These are phyloP conservation scores for Primulina eburnea DNA, from an alignment of 257 asterid species.

Conservation along the genomic window DNA sequence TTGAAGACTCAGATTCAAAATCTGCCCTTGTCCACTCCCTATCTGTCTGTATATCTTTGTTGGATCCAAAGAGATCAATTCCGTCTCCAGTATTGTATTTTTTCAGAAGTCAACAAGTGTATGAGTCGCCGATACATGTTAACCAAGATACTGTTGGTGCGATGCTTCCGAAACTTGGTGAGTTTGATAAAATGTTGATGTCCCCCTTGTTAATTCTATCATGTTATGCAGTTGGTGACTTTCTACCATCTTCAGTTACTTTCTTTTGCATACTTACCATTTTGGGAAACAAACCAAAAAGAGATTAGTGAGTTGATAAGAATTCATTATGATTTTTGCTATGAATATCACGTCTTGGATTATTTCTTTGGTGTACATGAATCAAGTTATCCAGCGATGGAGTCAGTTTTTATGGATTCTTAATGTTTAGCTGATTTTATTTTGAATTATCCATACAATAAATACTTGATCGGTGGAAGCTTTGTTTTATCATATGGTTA, in stretches of 20 bases:
- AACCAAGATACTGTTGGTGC: slow-evolving; percentile 87
- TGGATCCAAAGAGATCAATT: slow-evolving; percentile 89
- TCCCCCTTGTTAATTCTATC: neutral
- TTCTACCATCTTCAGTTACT: neutral
- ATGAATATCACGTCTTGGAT: neutral
- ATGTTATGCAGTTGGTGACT: neutral
- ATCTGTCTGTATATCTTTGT: slow-evolving; percentile 80
- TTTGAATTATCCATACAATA: neutral
- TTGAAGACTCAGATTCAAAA: slow-evolving; percentile 73
- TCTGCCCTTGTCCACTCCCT: slow-evolving; percentile 86
- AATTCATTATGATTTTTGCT: no score
- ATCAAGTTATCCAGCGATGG: neutral
- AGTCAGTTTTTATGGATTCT: neutral
- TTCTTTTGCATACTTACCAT: neutral
- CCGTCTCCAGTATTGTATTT: slow-evolving; percentile 72
- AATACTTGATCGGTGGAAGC: neutral
- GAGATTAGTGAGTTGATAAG: neutral
- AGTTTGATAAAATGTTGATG: neutral
- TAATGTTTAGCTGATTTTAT: neutral
- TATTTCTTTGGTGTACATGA: neutral
- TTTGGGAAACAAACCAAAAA: neutral
- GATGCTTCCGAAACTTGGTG: slow-evolving; percentile 95
- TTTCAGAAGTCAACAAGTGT: slow-evolving; percentile 71
- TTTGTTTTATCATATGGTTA: no score
- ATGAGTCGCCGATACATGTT: slow-evolving; percentile 69